Base-by-base conservation (phyloP, 306 rosid genomes). In the Lupinus albus region DNA sequence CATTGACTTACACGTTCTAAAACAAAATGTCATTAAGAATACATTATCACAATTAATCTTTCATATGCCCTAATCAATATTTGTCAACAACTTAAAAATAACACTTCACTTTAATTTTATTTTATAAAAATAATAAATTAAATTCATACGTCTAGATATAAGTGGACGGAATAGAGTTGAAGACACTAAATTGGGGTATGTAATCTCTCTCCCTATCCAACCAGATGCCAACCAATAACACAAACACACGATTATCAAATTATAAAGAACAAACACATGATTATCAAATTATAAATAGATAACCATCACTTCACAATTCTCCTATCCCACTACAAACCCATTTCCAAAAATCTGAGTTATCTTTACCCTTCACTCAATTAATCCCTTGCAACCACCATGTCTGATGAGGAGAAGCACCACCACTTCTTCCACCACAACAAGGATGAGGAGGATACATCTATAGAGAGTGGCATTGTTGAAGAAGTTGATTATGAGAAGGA, bases 401-500 rank as follows among this genome's bases (percentile, higher is more conserved):
- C 93, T 46, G 93, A 89, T 60, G 93, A 85, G 73, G 68, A 53
- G 72, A 84, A 72, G 53, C 87, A 81, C 75, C 81, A 28, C 66
- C 80, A 52, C 50, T 78, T 64, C 62, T 72, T 36, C 64, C 76
- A 81, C 81, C 89, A 79, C 78, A 80, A 70, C 81, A 79, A 87
- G 70, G 74, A 73, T 1, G 83, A 84, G 6, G 87, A 72, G 6
- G 86, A 72, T 15, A 64, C 15, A 9, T 56, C 76, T 10, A 15
- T 33, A 10, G 74, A 49, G 11, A 2, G 7, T 11, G 72, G 73
- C 5, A 61, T 13, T 63, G 38, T 1, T 25, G 81, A 48, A 1
- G 85, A 73, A 16, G 74, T 57, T 63, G 92, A 91, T 36, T 84
- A 84, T 77, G 68, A 46, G 71, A 79, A 86, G 76, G 92, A 90